Evolutionary conservation across 768 basidiomycete species (phyloP), one percentile per base, ranked within the genome.

Genomic region (Russula brevipes): DNA sequence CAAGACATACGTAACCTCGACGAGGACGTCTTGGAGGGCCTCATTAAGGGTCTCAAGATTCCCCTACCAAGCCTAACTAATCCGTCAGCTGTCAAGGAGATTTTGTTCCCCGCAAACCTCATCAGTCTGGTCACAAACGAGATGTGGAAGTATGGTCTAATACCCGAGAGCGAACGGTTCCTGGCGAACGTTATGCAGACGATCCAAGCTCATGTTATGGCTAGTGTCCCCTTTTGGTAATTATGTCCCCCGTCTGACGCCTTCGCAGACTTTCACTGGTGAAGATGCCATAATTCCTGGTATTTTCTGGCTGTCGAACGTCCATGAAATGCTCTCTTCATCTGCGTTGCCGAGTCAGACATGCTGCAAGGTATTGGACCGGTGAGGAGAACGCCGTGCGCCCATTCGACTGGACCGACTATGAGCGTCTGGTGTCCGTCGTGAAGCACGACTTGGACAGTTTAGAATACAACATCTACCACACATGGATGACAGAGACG

Each of bases 81-180:
- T 70, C 91, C 94, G 1, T 91, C 94, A n/a, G 86, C 88, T 19
- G 87, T 93, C 65, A 98, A 98, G 76, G 97, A 99, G 74, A 94
- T 99, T 58, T 81, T 99, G 46, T 99, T 99, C 87, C 97, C 97
- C 11, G 95, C 97, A 31, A 98, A 98, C 74, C 84, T 99, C 63
- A 98, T 99, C 76, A 93, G 91, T 72, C 78, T 98, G 52, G 88
- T 97, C 68, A 96, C 94, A n/a, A 99, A 99, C 74, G 97, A 98
- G 76, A 99, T 99, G 97, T 98, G 97, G 97, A 98, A 97, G 76
- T 94, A 96, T 70, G 94, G 95, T 54, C 84, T 99, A 68, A 98
- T 98, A 68, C 82, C 86, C 16, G 97, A 99, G 76, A 96, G 94
- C 77, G 97, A 98, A 75, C 82, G 95, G 53, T 98, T 99, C 84